Evolutionary conservation across 2,329 filamentous ascomycete species (phyloP).

Genomic region (Fusarium pseudonygamai): DNA sequence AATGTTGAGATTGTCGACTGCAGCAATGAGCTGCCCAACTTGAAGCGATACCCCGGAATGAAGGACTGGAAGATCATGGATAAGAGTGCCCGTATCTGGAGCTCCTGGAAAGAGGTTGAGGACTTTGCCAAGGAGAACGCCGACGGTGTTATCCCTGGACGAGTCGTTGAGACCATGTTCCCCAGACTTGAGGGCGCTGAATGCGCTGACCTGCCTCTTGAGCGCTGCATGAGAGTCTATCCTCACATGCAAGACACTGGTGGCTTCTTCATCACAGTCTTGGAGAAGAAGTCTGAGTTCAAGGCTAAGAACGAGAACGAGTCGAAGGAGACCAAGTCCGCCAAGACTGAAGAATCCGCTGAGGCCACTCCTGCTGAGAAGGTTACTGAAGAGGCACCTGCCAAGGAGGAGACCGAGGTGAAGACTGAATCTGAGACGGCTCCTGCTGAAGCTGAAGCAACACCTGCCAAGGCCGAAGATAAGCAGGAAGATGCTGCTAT

Average conservation of each 20-base stretch:
- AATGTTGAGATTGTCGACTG: slow-evolving; percentile 90
- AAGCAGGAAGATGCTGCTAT: slow-evolving; percentile 45
- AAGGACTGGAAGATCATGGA: slow-evolving; percentile 92
- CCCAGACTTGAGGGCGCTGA: slow-evolving; percentile 64
- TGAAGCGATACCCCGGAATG: slow-evolving; percentile 82
- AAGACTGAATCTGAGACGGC: slow-evolving; percentile 53
- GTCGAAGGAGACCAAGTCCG: slow-evolving; percentile 35
- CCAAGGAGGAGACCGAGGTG: slow-evolving; percentile 45
- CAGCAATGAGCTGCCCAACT: slow-evolving; percentile 76
- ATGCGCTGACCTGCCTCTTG: slow-evolving; percentile 76
- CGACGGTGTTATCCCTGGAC: slow-evolving; percentile 65
- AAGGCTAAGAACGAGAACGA: slow-evolving; percentile 76
- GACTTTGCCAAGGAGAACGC: slow-evolving; percentile 70
- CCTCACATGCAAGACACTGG: slow-evolving; percentile 96
- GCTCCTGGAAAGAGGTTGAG: slow-evolving; percentile 83
- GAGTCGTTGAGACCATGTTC: slow-evolving; percentile 86
- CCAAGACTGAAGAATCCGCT: slow-evolving; percentile 24
- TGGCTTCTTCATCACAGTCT: slow-evolving; percentile 94
- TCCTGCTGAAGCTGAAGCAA: slow-evolving; percentile 1
- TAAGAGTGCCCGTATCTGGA: slow-evolving; percentile 81
- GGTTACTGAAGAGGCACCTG: slow-evolving; percentile 26
- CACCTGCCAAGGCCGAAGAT: slow-evolving; percentile 2
- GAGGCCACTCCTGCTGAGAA: slow-evolving; percentile 27
- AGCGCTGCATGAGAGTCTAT: slow-evolving; percentile 93
- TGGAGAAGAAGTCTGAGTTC: slow-evolving; percentile 92